Percentiles rank a stretch among this genome's conserved stretches.
Conservation (phyloP, 2,329 filamentous ascomycete genomes). For the Didymella pinodella region DNA sequence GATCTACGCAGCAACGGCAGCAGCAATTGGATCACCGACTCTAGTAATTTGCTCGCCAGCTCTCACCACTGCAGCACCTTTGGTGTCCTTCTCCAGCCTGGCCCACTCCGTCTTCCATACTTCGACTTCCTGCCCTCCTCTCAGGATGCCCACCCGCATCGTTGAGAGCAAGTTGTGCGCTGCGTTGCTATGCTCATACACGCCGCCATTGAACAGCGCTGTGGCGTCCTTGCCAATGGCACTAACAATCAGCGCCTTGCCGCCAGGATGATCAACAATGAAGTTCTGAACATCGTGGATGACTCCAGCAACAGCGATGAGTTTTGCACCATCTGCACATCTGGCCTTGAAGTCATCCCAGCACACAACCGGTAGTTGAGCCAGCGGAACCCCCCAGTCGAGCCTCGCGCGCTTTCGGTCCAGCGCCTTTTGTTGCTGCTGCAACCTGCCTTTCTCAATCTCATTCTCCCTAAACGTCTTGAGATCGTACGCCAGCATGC, state of each 20-base stretch:
- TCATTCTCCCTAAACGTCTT: conserved; percentile 53
- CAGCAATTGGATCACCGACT: conserved; percentile 75
- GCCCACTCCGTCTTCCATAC: conserved; percentile 46
- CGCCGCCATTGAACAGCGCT: conserved; percentile 52
- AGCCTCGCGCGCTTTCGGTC: conserved; percentile 46
- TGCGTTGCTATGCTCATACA: conserved; percentile 52
- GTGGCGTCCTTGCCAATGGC: conserved; percentile 52
- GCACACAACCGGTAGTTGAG: conserved; percentile 48
- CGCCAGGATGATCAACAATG: conserved; percentile 50
- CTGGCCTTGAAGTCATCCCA: conserved; percentile 50
- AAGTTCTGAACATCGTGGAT: conserved; percentile 51
- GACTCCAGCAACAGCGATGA: conserved; percentile 50
- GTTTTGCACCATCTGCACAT: conserved; percentile 39
- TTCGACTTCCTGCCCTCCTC: conserved; percentile 52
- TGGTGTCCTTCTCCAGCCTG: conserved; percentile 74
- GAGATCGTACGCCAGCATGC: conserved; percentile 47
- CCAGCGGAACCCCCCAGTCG: conserved; percentile 51
- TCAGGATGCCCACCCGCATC: conserved; percentile 50
- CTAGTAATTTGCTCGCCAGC: conserved; percentile 84
- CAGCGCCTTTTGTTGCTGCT: conserved; percentile 52
- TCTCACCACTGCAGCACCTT: conserved; percentile 78
- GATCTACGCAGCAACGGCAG: conserved; percentile 76
- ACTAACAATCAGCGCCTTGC: conserved; percentile 47
- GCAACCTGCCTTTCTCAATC: conserved; percentile 53
- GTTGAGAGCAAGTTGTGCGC: conserved; percentile 52